Base-by-base conservation (phyloP, 108 stramenopile species). In the Pseudonitzschia multiseries region DNA sequence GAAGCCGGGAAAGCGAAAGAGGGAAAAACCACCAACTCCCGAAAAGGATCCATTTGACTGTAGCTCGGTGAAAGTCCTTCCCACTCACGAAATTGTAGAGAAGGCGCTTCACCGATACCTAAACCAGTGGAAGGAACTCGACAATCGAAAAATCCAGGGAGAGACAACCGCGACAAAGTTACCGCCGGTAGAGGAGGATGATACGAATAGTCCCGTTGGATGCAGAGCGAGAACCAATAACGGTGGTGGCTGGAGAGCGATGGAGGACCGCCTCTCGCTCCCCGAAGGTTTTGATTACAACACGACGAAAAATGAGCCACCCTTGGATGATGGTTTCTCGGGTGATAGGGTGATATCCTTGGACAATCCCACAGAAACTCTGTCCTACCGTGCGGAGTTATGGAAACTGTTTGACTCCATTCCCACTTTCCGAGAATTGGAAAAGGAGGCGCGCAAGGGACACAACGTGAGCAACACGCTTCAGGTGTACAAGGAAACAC, bases 381-480 rank as follows among this genome's bases (percentile, higher is more conserved):
- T 79, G 31, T 88, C 89, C 53, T 92, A 92, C 69, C 83, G 88
- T 68, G 52, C 60, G 33, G 91, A 90, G 68, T 72, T 94, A 65
- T 90, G 88, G 88, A 74, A 87, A 51, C 61, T 94, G 0, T 94
- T 94, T 70, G 48, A 76, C 6, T 74, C 81, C 0, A 70, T 91
- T 28, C 88, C 84, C 26, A 89, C 83, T 15, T 21, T 36, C 1
- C 44, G 79, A 20, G 78, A 90, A 52, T 18, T 94, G 14, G 83
- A 90, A 77, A 28, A 61, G 18, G 32, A 59, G 24, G 51, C 70
- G 31, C 67, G 60, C 24, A 44, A 51, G 1, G 69, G 65, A 32
- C 59, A 66, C 17, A 75, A 75, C 64, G 73, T 87, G n/a, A 71
- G 51, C 15, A 78, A 84, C 44, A 87, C 84, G 15, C 72, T 79